phyloP scores from a whole-genome alignment of 2,329 filamentous ascomycete genomes.

The Mycocentrospora acerina region DNA sequence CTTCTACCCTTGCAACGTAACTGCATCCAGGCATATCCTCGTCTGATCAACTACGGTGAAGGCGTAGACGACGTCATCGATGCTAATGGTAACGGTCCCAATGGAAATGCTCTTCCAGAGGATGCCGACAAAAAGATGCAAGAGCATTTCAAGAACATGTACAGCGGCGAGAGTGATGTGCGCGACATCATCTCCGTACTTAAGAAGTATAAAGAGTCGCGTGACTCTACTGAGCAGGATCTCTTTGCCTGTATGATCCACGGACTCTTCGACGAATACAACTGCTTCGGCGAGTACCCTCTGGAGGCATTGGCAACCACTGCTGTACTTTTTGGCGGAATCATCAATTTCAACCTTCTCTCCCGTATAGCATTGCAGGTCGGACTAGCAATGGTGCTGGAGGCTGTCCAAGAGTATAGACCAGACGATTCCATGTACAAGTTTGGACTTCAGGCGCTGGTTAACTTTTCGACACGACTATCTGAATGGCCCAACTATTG shows the following conservation, averaged over 20 bases:
- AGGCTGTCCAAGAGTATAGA: slow-evolving; percentile 83
- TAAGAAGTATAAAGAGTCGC: slow-evolving; percentile 83
- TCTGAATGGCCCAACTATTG: slow-evolving; percentile 97
- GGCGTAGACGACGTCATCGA: slow-evolving; percentile 91
- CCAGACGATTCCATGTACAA: slow-evolving; percentile 94
- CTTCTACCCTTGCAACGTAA: slow-evolving; percentile 79
- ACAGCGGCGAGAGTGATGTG: slow-evolving; percentile 84
- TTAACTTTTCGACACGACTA: slow-evolving; percentile 81
- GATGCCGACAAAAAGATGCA: slow-evolving; percentile 91
- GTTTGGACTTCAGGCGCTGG: slow-evolving; percentile 91
- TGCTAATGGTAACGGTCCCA: slow-evolving; percentile 77
- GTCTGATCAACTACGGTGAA: slow-evolving; percentile 94
- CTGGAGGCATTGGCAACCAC: slow-evolving; percentile 95
- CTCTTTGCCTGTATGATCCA: slow-evolving; percentile 99
- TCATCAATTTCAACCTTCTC: slow-evolving; percentile 91
- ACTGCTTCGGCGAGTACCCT: slow-evolving; percentile 92
- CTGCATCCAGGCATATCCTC: slow-evolving; percentile 89
- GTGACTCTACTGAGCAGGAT: slow-evolving; percentile 82
- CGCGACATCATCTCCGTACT: slow-evolving; percentile 82
- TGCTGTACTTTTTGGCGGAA: slow-evolving; percentile 92
- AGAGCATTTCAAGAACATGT: slow-evolving; percentile 97
- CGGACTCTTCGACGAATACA: slow-evolving; percentile 94
- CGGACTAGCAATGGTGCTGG: slow-evolving; percentile 95
- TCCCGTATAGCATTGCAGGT: slow-evolving; percentile 89
- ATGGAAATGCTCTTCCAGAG: slow-evolving; percentile 76